Evolutionary conservation across 345 rosid genomes (phyloP).

Genomic region (Kandelia obovata): DNA sequence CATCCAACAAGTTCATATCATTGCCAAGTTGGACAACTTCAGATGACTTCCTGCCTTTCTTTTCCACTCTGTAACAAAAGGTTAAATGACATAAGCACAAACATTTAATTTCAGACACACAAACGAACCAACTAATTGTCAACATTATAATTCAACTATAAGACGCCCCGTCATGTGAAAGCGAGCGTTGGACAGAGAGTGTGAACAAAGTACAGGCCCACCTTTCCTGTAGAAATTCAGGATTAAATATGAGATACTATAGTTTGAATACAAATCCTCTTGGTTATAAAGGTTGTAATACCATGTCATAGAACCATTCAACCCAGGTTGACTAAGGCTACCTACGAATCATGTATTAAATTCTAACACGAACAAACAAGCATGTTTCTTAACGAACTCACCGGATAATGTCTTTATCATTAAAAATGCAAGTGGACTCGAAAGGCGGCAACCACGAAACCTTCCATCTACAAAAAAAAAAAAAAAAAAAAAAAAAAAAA

Average conservation of each 20-base stretch:
- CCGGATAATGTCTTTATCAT: constrained; percentile 78
- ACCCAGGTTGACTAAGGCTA: too few species aligned
- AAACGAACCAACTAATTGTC: too few species aligned
- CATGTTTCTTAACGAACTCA: constrained; percentile 24
- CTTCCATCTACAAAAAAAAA: constrained; percentile 75
- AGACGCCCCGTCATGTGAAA: too few species aligned
- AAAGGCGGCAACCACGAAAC: constrained; percentile 78
- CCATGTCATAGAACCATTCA: too few species aligned
- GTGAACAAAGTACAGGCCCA: too few species aligned
- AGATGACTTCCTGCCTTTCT: constrained; percentile 32
- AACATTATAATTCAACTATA: too few species aligned
- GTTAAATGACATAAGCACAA: constrained; percentile 2
- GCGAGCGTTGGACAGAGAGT: too few species aligned
- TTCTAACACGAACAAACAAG: not conserved
- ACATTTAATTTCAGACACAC: not conserved
- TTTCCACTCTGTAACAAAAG: constrained; percentile 50
- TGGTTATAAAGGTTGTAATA: too few species aligned
- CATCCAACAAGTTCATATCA: constrained; percentile 32
- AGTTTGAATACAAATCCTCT: too few species aligned
- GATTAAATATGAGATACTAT: too few species aligned
- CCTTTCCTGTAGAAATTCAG: too few species aligned
- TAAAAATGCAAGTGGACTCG: constrained; percentile 65
- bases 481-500: constrained; percentile 13
- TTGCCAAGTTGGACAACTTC: constrained; percentile 29
- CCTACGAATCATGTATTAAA: not conserved